These are phyloP conservation scores for Metschnikowia gelsemii DNA, from an alignment of 805 yeast species.

Conservation along the genomic window DNA sequence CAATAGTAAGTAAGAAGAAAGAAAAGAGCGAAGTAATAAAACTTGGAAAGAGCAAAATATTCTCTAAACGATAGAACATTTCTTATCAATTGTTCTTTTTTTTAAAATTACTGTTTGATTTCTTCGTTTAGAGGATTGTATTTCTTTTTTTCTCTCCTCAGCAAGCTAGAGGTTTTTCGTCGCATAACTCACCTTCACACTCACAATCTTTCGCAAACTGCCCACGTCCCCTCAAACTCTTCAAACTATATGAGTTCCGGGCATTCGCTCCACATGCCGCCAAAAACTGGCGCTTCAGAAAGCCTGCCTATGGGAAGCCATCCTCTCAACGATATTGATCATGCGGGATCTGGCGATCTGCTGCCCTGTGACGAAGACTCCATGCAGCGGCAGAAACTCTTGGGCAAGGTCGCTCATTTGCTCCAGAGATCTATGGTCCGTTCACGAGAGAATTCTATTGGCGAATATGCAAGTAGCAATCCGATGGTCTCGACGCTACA, in stretches of 20 bases:
- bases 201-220: no score
- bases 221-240: no score
- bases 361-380: conserved; percentile 13
- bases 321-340: background rate
- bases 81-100: no score
- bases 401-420: conserved; percentile 35
- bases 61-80: no score
- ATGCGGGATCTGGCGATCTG: background rate
- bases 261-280: conserved; percentile 7
- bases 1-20: no score
- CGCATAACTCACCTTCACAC: no score
- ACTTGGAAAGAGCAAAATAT: no score
- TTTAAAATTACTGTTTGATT: no score
- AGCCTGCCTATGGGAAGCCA: conserved; percentile 8
- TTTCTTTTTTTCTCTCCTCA: no score
- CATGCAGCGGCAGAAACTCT: conserved; percentile 24
- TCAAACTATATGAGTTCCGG: conserved; percentile 12
- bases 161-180: no score
- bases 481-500: background rate
- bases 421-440: conserved; percentile 21
- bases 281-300: conserved; percentile 6
- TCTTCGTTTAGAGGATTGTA: no score
- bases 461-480: background rate
- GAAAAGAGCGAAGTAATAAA: no score
- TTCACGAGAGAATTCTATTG: conserved; percentile 1